Evolutionary conservation across 108 stramenopile species (phyloP), one percentile per base, ranked within the genome.

Genomic region (Skeletonema tropicum): DNA sequence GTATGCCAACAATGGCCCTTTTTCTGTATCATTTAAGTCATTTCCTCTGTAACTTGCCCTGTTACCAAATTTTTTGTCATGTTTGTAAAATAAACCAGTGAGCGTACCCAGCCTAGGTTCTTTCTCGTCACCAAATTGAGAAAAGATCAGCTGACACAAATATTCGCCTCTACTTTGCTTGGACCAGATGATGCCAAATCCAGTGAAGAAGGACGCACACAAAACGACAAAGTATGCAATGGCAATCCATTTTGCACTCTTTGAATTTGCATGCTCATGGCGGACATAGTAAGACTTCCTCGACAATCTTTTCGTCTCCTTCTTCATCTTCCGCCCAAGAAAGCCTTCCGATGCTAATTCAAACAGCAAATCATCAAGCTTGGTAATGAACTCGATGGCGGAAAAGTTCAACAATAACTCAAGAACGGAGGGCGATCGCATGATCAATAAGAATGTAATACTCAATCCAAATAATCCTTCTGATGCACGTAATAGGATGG

Each of bases 111-210:
- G 45, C 14, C 14, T 55, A 2, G 80, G 70, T 0, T 25, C 12
- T 15, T 72, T 26, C 8, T 71, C 76, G 66, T 82, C 80, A 10
- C 30, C 70, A 14, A 71, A 82, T 65, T 82, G 80, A 8, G 76
- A 49, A 38, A 62, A 36, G 6, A 82, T 15, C 4, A 38, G 35
- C 6, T 36, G 19, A 58, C 66, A 75, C 38, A 83, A 65, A 32
- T 64, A 78, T 7, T 55, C 29, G 6, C 82, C 82, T 6, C 23
- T 57, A 19, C 14, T 19, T 58, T 83, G 82, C 17, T 39, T 39
- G 13, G n/a, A n/a, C 26, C 11, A 68, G 39, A 83, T 58, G 17
- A 41, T 21, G 1, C 9, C 68, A 8, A 48, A 73, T 14, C 74
- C 66, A 14, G 19, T 30, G 30, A 80, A 30, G 66, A 80, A 75